phyloP scores from a whole-genome alignment of 768 basidiomycete species.

The Macrolepiota albuminosa region DNA sequence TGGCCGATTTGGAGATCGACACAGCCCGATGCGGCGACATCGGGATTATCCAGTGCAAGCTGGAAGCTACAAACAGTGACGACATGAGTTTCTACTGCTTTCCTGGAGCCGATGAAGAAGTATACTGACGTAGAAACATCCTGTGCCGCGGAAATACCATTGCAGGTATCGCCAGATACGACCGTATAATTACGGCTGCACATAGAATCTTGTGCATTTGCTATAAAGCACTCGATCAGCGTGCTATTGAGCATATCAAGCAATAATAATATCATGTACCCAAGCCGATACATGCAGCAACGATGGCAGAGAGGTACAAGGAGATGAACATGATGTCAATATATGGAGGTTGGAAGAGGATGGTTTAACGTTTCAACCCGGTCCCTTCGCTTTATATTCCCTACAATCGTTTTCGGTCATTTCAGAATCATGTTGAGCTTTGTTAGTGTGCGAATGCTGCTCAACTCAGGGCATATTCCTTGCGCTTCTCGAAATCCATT shows the following conservation, averaged over 20 bases:
- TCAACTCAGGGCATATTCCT: background rate
- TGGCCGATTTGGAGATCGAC: conserved; percentile 50
- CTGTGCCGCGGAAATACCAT: conserved; percentile 43
- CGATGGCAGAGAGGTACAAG: conserved; percentile 6
- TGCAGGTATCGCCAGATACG: conserved; percentile 48
- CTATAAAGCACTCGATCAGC: background rate
- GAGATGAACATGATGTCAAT: conserved; percentile 11
- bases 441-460: background rate
- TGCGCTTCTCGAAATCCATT: background rate
- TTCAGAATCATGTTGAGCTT: background rate
- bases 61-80: conserved; percentile 39
- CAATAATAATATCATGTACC: background rate
- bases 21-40: conserved; percentile 45
- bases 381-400: background rate
- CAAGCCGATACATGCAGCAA: conserved; percentile 9
- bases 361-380: background rate
- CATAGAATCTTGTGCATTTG: background rate
- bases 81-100: background rate
- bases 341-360: background rate
- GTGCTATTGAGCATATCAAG: background rate
- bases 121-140: conserved; percentile 41
- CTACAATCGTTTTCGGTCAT: background rate
- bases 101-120: background rate
- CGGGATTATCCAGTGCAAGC: conserved; percentile 46
- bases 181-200: conserved; percentile 54